Evolutionary conservation across 768 basidiomycete genomes (phyloP), one percentile per base, ranked within the genome.

Genomic region (Sporobolomyces pararoseus): DNA sequence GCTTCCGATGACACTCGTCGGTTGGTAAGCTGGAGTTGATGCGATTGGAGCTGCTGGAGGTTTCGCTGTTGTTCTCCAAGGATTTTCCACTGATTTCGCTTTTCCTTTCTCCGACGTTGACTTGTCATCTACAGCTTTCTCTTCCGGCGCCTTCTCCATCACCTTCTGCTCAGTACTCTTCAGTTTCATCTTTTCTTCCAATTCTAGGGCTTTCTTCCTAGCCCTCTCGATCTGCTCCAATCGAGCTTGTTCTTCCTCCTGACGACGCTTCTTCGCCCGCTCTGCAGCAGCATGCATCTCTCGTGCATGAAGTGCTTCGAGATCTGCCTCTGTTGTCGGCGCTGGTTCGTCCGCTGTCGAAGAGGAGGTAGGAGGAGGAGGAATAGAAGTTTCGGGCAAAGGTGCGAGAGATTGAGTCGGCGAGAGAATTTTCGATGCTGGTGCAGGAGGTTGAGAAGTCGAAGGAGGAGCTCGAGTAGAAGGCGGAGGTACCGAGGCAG

Each of bases 251-350:
- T 94, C 92, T 74, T 93, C 91, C 59, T 88, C 84, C 75, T 89
- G 87, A 54, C 90, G 82, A 63, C 91, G 83, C 70, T 88, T 84
- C 76, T 86, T 87, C 9, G 91, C 91, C 47, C 90, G 84, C 70
- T 89, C 90, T 2, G 91, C 91, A 9, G 89, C 89, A 63, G 79
- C 84, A 68, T 91, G 90, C 91, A 93, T 92, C 23, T 78, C 75
- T 31, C 70, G 65, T 60, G 75, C 75, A 55, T 78, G 74, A 23
- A 76, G 46, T 52, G 72, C 78, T 27, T 78, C 77, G 52, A 79
- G 68, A 44, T 79, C 75, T 13, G 70, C 44, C 6, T 51, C 66
- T 13, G 61, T 16, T 23, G 65, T 16, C 12, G 25, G 50, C 16
- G 25, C 58, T 14, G 57, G 17, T n/a, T 19, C 37, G n/a, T 44